Evolutionary conservation across 208 protist genomes (phyloP), one percentile per base, ranked within the genome.

Genomic region (Zelonia costaricensis): DNA sequence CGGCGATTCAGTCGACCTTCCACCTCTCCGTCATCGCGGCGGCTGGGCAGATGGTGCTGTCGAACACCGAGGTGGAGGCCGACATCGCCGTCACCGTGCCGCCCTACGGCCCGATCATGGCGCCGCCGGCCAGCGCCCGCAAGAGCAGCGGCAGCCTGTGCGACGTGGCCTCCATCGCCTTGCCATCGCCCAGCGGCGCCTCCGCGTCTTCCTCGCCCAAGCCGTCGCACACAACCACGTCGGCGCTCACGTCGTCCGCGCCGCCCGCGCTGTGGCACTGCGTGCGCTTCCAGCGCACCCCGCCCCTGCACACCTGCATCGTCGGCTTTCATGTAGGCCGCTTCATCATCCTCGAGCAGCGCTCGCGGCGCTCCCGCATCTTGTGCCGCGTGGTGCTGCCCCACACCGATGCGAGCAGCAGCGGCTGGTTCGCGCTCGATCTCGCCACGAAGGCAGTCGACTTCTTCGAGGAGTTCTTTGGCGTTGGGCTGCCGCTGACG

Each of bases 381-480:
- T 54, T 82, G 18, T 88, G 81, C 44, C 84, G 83, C n/a, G 86
- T 88, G 15, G 65, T 86, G 22, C 76, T 86, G 40, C 80, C 82
- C 12, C 36, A 58, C 18, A 53, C 57, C 1, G 62, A 76, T 30
- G 55, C 65, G 22, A 58, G 58, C 15, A 54, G 73, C 81, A 30
- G 67, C 71, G 67, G 81, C 58, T 62, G 69, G 45, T 98, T 97
- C 60, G 84, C 95, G 15, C 78, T 99, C 0, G 82, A 98, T 47
- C 66, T 98, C n/a, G 86, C 86, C 27, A 74, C 69, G 12, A 84
- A 92, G 60, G 76, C 84, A 15, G 42, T 98, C 9, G 67, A 83
- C 30, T 96, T 91, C 45, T 97, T 93, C 42, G 69, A 81, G 2
- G 81, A 97, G 23, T 97, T 92, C 48, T 98, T 97, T 67, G 54